A percentile compares a stretch with the other conserved stretches of the same genome.
phyloP scores from a whole-genome alignment of 2,329 filamentous ascomycete genomes.

The Diaporthe citrichinensis region DNA sequence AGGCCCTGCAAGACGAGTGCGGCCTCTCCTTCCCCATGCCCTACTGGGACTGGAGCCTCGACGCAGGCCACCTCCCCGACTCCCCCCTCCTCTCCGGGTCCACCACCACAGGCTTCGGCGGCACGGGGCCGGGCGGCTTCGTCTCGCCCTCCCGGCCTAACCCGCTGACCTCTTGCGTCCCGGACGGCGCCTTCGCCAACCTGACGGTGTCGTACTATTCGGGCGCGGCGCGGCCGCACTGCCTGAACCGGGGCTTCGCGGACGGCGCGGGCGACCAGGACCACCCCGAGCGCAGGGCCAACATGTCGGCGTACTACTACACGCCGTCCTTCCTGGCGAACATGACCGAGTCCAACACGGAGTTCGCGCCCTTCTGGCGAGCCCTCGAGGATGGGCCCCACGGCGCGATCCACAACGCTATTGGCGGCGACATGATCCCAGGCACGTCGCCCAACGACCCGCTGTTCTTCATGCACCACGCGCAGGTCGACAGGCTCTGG shows the following conservation, averaged over 20 bases:
- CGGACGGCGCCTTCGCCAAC: slow-evolving; percentile 54
- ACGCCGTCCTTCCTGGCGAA: neutral
- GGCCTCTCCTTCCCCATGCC: slow-evolving; percentile 46
- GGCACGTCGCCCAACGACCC: slow-evolving; percentile 29
- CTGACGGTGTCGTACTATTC: slow-evolving; percentile 31
- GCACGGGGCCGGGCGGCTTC: slow-evolving; percentile 54
- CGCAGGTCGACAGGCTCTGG: slow-evolving; percentile 30
- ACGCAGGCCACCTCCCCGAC: slow-evolving; percentile 56
- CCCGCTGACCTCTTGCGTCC: slow-evolving; percentile 57
- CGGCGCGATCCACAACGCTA: neutral
- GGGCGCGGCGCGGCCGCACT: slow-evolving; percentile 46
- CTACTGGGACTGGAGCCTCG: slow-evolving; percentile 43
- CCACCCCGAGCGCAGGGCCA: slow-evolving; percentile 47
- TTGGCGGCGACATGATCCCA: slow-evolving; percentile 12
- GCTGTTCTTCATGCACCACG: slow-evolving; percentile 33
- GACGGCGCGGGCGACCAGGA: slow-evolving; percentile 50
- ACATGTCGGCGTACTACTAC: slow-evolving; percentile 27
- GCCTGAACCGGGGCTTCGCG: slow-evolving; percentile 50
- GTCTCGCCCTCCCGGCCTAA: slow-evolving; percentile 63
- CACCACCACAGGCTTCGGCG: neutral
- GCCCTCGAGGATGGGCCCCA: slow-evolving; percentile 19
- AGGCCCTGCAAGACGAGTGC: slow-evolving; percentile 50
- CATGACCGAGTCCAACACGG: neutral
- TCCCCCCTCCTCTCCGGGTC: slow-evolving; percentile 48
- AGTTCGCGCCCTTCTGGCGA: neutral